phyloP scores from a whole-genome alignment of 371 early-diverging fungal species.

The Lichtheimia ornata region DNA sequence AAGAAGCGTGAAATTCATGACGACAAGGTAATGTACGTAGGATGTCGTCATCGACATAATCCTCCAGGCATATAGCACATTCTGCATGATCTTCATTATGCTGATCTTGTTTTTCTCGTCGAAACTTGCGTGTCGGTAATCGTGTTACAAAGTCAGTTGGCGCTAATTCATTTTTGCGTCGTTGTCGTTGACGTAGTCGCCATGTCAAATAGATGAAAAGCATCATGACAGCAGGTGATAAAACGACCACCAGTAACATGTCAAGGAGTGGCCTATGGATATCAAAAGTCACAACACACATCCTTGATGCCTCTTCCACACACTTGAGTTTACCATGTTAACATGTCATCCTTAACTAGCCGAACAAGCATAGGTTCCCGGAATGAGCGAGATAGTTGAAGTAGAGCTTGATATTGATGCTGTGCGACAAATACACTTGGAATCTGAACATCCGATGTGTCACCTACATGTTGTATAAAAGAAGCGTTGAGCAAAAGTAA shows the following conservation, averaged over 20 bases:
- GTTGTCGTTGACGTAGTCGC: slow-evolving; percentile 72
- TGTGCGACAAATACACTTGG: slow-evolving; percentile 83
- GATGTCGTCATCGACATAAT: slow-evolving; percentile 82
- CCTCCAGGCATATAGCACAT: slow-evolving; percentile 95
- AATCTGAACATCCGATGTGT: slow-evolving; percentile 74
- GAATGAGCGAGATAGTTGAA: slow-evolving; percentile 37
- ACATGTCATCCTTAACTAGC: slow-evolving; percentile 41
- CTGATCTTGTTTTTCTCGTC: slow-evolving; percentile 46
- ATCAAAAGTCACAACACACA: neutral
- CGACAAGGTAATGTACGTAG: slow-evolving; percentile 85
- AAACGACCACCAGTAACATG: slow-evolving; percentile 68
- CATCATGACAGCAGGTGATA: slow-evolving; percentile 79
- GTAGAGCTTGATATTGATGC: slow-evolving; percentile 62
- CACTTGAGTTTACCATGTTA: slow-evolving; percentile 37
- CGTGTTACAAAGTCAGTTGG: slow-evolving; percentile 71
- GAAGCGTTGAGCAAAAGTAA: neutral
- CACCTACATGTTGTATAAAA: slow-evolving; percentile 47
- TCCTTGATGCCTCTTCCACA: neutral
- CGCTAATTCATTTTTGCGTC: slow-evolving; percentile 72
- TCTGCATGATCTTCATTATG: slow-evolving; percentile 60
- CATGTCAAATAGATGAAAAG: slow-evolving; percentile 74
- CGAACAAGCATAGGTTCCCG: slow-evolving; percentile 40
- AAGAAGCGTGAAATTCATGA: slow-evolving; percentile 92
- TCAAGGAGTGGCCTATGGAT: slow-evolving; percentile 66
- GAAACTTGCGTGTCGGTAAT: slow-evolving; percentile 69